Percentiles rank a stretch among this genome's conserved stretches.
phyloP scores from a whole-genome alignment of 371 early-diverging fungal species.

The Umbelopsis sp. region DNA sequence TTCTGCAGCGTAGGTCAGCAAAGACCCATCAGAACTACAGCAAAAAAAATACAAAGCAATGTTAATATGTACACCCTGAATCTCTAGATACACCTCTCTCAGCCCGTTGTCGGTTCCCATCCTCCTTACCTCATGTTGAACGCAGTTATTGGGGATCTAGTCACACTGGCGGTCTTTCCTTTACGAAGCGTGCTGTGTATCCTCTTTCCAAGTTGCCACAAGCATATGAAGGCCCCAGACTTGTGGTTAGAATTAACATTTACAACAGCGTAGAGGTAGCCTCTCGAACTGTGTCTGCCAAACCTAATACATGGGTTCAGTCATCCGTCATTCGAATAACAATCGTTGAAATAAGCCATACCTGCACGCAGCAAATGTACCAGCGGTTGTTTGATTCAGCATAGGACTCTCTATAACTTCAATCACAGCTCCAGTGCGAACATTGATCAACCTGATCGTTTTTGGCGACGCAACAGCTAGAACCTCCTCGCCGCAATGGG shows the following conservation, averaged over 20 bases:
- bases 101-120: too few relatives aligned
- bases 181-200: conserved; percentile 29
- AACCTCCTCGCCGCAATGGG: conserved; percentile 26
- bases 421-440: conserved; percentile 52
- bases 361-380: conserved; percentile 55
- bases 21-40: conserved; percentile 50
- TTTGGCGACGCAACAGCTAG: conserved; percentile 42
- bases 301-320: not conserved
- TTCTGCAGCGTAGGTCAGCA: conserved; percentile 65
- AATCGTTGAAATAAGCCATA: conserved; percentile 21
- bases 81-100: too few relatives aligned
- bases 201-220: conserved; percentile 32
- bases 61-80: too few relatives aligned
- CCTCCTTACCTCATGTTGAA: conserved; percentile 33
- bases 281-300: conserved; percentile 19
- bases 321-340: not conserved
- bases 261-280: conserved; percentile 39
- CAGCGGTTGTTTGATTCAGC: conserved; percentile 47
- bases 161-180: conserved; percentile 35
- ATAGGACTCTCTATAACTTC: conserved; percentile 68
- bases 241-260: conserved; percentile 34
- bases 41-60: conserved; percentile 23
- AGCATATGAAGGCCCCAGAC: conserved; percentile 36
- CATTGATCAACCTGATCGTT: conserved; percentile 50
- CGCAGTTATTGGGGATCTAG: conserved; percentile 40